Conservation (phyloP, 2,329 filamentous ascomycete genomes). For the Colletotrichum aenigma region DNA sequence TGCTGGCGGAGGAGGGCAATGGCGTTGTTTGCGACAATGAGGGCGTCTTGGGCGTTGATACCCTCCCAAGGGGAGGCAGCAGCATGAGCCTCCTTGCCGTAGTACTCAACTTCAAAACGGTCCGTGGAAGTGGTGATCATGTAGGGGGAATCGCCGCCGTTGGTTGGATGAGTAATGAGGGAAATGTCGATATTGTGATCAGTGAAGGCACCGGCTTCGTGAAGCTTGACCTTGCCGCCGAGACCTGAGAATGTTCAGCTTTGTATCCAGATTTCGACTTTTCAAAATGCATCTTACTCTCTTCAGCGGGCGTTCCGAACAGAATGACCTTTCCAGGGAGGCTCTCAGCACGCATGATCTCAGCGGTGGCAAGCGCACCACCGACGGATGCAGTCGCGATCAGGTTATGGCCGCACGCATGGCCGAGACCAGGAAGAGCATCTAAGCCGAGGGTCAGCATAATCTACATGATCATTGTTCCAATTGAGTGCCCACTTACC, state of each 20-base stretch:
- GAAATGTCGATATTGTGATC: conserved; percentile 32
- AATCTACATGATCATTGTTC: background rate
- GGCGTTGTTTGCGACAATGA: conserved; percentile 43
- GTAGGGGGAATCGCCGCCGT: conserved; percentile 2
- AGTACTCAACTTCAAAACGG: conserved; percentile 39
- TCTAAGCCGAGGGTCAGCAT: conserved; percentile 24
- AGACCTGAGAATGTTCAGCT: conserved; percentile 32
- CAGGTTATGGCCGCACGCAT: conserved; percentile 41
- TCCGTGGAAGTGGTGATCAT: conserved; percentile 17
- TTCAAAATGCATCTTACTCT: conserved; percentile 30
- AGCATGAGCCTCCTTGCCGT: conserved; percentile 50
- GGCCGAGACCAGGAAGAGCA: conserved; percentile 37
- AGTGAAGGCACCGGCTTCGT: conserved; percentile 43
- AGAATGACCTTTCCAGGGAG: conserved; percentile 50
- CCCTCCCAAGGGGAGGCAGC: conserved; percentile 54
- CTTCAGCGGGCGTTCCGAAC: conserved; percentile 56
- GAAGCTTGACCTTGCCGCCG: conserved; percentile 50
- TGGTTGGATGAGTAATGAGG: conserved; percentile 31
- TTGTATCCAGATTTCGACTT: background rate
- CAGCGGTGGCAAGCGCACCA: conserved; percentile 49
- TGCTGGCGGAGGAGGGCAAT: conserved; percentile 55
- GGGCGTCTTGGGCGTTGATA: conserved; percentile 53
- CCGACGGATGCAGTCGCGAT: conserved; percentile 53
- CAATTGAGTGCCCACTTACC: conserved; percentile 17
- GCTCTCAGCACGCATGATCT: conserved; percentile 41